Conservation (phyloP, 768 basidiomycete species). For the Mycena vitilis region DNA sequence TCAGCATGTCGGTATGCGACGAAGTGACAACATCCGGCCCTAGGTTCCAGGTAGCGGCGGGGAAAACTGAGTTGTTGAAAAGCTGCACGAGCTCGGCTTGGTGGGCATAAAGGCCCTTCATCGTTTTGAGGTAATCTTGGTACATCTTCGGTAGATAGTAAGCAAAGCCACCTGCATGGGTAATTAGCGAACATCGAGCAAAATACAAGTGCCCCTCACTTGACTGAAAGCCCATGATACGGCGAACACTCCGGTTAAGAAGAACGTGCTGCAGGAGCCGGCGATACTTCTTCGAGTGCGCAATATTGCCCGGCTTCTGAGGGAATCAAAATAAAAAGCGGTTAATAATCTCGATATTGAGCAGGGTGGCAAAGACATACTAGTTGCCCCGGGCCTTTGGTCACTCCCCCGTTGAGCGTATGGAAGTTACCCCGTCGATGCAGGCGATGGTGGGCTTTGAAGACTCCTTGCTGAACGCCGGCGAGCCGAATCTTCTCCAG, state of each 20-base stretch:
- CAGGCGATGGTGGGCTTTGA: background rate
- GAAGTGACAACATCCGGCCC: conserved; percentile 4
- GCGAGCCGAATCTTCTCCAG: background rate
- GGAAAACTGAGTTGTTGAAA: background rate
- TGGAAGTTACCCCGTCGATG: background rate
- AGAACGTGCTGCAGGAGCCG: background rate
- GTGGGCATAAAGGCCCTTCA: background rate
- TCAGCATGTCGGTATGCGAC: conserved; percentile 19
- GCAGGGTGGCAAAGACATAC: background rate
- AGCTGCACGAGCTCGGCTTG: background rate
- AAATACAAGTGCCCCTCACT: background rate
- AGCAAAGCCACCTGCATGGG: background rate
- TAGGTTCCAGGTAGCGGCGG: background rate
- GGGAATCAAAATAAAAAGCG: no score
- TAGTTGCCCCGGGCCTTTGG: background rate
- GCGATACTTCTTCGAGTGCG: background rate
- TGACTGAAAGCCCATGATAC: conserved; percentile 2
- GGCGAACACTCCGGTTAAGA: background rate
- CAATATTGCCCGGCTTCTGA: background rate
- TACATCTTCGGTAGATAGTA: background rate
- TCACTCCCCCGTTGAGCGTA: background rate
- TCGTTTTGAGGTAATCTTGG: background rate
- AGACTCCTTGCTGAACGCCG: background rate
- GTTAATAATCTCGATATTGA: no score
- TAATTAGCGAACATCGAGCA: background rate